Base-by-base conservation (phyloP, 2,329 filamentous ascomycete species). In the Venturia effusa region DNA sequence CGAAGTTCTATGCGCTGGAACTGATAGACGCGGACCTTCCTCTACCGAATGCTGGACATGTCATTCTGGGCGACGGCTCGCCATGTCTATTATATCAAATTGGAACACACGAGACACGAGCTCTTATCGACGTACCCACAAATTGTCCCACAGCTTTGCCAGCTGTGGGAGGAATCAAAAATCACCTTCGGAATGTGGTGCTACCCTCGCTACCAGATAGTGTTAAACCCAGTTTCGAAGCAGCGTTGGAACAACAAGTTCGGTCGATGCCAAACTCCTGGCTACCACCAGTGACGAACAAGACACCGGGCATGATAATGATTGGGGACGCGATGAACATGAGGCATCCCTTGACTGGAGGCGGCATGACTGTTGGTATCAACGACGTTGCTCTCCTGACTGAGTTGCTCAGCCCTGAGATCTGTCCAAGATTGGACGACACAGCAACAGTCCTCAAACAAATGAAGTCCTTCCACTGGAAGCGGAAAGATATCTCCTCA, bases 311-410 rank as follows among this genome's bases (percentile, higher is more conserved):
- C 4, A 78, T 96, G 66, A 81, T 96, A 60, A 80, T 99, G 41
- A 82, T 97, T 10, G 94, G 94, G 65, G 94, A 99, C 74, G 93
- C 94, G 17, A 88, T 96, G 82, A 99, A 99, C 79, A 99, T 99
- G 94, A 89, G 94, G n/a, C 94, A 99, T 77, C 94, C 94, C 1
- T 82, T 99, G 15, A 99, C 94, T 0, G 94, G 94, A 62, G 94
- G 94, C 68, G 94, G 94, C 70, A 99, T 99, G 94, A 97, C 93
- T 0, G 94, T 97, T 1, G 94, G 91, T 1, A 89, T 99, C 75
- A 96, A 93, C 77, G 94, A 99, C 72, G 92, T 90, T 1, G 83
- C 94, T 13, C 76, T 95, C 1, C 82, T 99, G 32, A 80, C 88
- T 0, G 82, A 88, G 10, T 79, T 97, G 27, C 83, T 99, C 1